Conservation (phyloP, 345 rosid genomes). For the Aquilaria yunnanensis region DNA sequence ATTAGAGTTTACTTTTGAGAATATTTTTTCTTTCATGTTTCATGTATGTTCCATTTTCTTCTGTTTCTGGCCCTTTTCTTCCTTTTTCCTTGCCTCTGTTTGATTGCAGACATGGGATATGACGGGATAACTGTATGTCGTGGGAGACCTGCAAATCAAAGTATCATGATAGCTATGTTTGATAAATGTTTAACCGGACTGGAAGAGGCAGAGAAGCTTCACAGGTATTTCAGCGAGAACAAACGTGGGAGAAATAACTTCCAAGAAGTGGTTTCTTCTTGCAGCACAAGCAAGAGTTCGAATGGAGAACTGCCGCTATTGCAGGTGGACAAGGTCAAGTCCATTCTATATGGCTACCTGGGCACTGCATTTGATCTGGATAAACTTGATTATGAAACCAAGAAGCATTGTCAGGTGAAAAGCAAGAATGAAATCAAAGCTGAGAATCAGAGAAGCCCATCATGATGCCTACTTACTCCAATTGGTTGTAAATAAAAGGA, state of each 20-base stretch:
- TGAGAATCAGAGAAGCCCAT: neutral
- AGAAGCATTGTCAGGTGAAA: slow-evolving; percentile 29
- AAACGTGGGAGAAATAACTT: slow-evolving; percentile 36
- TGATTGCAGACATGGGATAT: slow-evolving; percentile 35
- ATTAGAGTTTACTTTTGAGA: neutral
- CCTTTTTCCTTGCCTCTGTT: slow-evolving; percentile 10
- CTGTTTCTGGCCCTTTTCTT: neutral
- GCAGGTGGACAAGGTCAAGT: slow-evolving; percentile 12
- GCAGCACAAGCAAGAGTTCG: neutral
- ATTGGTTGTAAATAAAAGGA: no score
- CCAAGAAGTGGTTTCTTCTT: slow-evolving; percentile 8
- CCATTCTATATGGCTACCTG: slow-evolving; percentile 36
- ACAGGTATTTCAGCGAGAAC: slow-evolving; percentile 24
- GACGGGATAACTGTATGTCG: slow-evolving; percentile 23
- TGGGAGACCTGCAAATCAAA: slow-evolving; percentile 45
- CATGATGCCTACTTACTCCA: no score
- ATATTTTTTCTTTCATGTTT: neutral
- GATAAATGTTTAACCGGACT: slow-evolving; percentile 38
- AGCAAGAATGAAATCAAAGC: slow-evolving; percentile 41
- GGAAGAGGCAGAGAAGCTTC: slow-evolving; percentile 41
- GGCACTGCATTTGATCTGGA: slow-evolving; percentile 45
- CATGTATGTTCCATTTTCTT: no score
- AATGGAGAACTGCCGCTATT: slow-evolving; percentile 1
- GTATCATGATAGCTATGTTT: slow-evolving; percentile 39
- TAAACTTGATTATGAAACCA: slow-evolving; percentile 33